These are phyloP conservation scores for Tetraselmis striata DNA, from an alignment of 139 green algal genomes.

Conservation along the genomic window DNA sequence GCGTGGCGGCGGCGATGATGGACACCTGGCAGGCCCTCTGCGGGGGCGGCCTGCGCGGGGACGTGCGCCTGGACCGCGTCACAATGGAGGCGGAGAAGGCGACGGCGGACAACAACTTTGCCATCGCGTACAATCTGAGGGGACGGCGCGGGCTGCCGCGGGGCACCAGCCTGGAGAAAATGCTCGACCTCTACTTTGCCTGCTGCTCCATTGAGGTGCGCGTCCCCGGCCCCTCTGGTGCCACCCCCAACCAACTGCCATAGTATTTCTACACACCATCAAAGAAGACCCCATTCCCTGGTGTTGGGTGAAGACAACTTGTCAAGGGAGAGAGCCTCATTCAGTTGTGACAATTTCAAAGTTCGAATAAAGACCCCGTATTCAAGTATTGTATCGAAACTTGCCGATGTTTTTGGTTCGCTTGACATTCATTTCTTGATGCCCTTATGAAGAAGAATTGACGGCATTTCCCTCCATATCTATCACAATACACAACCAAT, in stretches of 20 bases:
- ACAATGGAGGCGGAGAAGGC: conserved; percentile 5
- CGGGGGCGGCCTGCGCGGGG: not conserved
- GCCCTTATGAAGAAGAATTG: too few species aligned
- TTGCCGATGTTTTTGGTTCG: too few species aligned
- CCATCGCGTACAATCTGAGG: conserved; percentile 1
- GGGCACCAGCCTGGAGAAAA: not conserved
- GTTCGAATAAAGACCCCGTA: too few species aligned
- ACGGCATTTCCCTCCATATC: too few species aligned
- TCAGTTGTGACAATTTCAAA: not conserved
- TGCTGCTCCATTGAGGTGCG: conserved; percentile 10
- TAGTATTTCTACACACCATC: too few species aligned
- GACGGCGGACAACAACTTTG: conserved; percentile 10
- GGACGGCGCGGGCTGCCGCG: not conserved
- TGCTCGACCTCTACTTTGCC: conserved; percentile 5
- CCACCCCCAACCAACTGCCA: too few species aligned
- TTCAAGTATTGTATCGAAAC: too few species aligned
- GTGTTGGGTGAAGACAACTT: too few species aligned
- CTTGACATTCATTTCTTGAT: too few species aligned
- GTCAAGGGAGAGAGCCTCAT: too few species aligned
- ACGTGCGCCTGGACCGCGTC: not conserved
- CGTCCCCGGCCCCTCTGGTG: not conserved
- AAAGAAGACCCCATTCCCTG: too few species aligned
- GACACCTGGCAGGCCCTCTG: not conserved
- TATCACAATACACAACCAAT: too few species aligned
- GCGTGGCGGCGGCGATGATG: conserved; percentile 1